These are phyloP conservation scores for Didymellaceae sp. DNA, from an alignment of 2,329 filamentous ascomycete genomes.

Conservation along the genomic window DNA sequence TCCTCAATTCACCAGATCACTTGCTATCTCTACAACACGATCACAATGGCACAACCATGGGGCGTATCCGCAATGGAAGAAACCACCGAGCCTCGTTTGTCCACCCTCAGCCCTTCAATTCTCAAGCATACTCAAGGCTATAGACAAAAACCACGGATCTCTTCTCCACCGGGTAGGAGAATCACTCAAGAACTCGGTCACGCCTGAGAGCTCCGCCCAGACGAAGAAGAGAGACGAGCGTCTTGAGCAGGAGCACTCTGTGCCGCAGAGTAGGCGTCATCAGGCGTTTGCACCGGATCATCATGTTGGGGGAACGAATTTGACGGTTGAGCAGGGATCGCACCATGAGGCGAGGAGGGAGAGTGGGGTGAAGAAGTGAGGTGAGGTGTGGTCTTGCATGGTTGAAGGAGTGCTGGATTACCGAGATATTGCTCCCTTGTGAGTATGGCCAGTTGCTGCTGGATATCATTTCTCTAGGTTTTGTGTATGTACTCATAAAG, in stretches of 20 bases:
- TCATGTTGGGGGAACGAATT: constrained; percentile 8
- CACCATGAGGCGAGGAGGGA: neutral
- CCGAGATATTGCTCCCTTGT: no score
- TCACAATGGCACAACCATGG: constrained; percentile 11
- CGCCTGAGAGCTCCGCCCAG: neutral
- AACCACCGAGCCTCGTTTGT: constrained; percentile 1
- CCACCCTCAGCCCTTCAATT: no score
- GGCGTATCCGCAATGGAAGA: constrained; percentile 10
- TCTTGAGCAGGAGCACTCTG: constrained; percentile 7
- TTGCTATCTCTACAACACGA: no score
- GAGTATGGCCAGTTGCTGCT: no score
- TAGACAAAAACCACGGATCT: constrained; percentile 9
- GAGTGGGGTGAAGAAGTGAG: neutral
- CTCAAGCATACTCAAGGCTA: neutral
- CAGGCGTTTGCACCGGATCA: constrained; percentile 2
- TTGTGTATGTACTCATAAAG: constrained; percentile 1
- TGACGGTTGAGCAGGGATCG: constrained; percentile 7
- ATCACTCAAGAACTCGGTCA: constrained; percentile 4
- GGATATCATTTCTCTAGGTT: constrained; percentile 13
- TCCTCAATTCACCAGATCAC: no score
- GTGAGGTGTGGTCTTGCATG: neutral
- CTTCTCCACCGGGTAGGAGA: constrained; percentile 6
- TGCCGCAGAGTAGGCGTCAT: neutral
- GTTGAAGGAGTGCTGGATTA: neutral
- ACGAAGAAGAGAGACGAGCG: constrained; percentile 2